Percentiles rank a stretch among this genome's conserved stretches.
Conservation (phyloP, 306 rosid species). For the Cucumis hystrix region DNA sequence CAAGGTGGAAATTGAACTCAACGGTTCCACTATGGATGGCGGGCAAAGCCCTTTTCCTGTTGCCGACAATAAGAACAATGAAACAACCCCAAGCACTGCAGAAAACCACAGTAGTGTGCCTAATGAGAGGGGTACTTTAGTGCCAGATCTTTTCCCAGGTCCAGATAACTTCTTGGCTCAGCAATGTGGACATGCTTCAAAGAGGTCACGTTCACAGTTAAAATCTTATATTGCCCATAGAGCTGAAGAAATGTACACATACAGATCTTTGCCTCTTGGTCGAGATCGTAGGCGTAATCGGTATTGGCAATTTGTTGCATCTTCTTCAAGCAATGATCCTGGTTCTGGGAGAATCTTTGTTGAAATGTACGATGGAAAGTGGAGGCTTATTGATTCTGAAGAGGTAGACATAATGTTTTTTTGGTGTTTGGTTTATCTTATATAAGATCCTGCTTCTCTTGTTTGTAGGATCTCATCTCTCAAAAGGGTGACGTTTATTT, state of each 20-base stretch:
- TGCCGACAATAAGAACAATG: constrained; percentile 35
- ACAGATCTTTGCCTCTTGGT: constrained; percentile 97
- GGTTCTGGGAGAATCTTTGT: constrained; percentile 93
- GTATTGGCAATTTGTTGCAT: constrained; percentile 93
- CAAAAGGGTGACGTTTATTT: not conserved
- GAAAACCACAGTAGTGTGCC: constrained; percentile 39
- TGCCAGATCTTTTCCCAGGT: constrained; percentile 47
- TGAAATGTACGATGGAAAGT: constrained; percentile 69
- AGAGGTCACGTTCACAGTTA: constrained; percentile 88
- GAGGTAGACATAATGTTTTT: constrained; percentile 41
- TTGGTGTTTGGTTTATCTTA: not conserved
- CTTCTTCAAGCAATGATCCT: constrained; percentile 90
- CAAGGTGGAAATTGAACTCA: constrained; percentile 49
- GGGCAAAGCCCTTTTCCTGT: constrained; percentile 74
- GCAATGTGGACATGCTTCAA: constrained; percentile 62
- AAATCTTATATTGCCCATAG: constrained; percentile 80
- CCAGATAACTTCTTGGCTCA: constrained; percentile 59
- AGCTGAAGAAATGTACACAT: constrained; percentile 93
- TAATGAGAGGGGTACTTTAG: constrained; percentile 33
- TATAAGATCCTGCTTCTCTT: not conserved
- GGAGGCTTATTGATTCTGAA: constrained; percentile 90
- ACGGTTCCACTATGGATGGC: constrained; percentile 42
- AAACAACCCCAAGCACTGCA: constrained; percentile 49
- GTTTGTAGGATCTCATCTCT: not conserved
- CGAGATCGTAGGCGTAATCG: constrained; percentile 96